phyloP scores from a whole-genome alignment of 306 rosid genomes.

The Mucuna pruriens region DNA sequence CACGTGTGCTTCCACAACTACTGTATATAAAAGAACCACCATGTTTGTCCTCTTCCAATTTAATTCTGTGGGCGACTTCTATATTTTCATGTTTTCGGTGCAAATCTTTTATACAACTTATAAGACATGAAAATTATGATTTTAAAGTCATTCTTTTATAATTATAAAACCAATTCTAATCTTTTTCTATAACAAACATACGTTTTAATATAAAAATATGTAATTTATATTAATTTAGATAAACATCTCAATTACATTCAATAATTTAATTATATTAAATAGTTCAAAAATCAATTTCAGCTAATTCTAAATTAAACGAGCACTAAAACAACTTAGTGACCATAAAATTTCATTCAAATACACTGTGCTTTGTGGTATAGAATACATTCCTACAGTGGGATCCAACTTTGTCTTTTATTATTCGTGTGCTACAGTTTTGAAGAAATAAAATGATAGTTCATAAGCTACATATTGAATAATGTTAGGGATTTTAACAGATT shows the following conservation, averaged over 20 bases:
- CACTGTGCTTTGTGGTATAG: constrained; percentile 5
- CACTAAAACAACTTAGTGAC: background rate
- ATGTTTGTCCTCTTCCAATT: background rate
- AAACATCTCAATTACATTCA: background rate
- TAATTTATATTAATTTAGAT: too few species aligned
- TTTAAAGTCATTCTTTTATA: background rate
- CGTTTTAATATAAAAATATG: too few species aligned
- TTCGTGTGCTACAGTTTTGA: background rate
- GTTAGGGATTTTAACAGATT: background rate
- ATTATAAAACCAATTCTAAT: too few species aligned
- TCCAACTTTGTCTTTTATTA: background rate
- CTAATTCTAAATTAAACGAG: background rate
- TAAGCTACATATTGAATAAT: background rate
- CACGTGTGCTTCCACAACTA: constrained; percentile 22
- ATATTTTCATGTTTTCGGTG: constrained; percentile 21
- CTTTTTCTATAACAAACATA: too few species aligned
- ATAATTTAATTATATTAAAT: too few species aligned
- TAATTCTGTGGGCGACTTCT: background rate
- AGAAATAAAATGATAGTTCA: background rate
- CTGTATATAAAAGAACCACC: background rate
- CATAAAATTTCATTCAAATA: constrained; percentile 19
- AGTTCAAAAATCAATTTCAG: background rate
- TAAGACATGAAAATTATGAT: background rate
- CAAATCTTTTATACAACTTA: background rate
- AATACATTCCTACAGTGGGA: background rate